These are phyloP conservation scores for Coffea canephora DNA, from an alignment of 257 asterid species.

Conservation along the genomic window DNA sequence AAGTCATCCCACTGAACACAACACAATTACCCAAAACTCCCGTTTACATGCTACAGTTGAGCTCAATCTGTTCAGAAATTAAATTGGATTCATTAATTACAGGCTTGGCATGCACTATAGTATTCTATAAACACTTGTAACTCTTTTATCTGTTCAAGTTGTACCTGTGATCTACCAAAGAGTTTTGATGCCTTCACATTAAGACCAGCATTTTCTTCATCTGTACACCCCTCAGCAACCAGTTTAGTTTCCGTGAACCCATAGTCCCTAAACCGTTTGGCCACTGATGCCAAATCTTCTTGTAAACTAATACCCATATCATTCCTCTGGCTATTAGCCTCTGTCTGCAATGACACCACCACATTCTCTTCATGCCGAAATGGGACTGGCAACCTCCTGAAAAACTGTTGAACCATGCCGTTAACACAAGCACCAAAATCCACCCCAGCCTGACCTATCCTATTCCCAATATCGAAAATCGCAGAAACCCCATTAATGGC, in stretches of 20 bases:
- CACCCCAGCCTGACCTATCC: constrained; percentile 85
- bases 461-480: constrained; percentile 86
- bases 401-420: constrained; percentile 75
- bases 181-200: constrained; percentile 62
- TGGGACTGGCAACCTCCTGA: constrained; percentile 69
- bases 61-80: neutral
- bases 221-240: constrained; percentile 42
- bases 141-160: neutral
- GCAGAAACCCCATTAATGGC: constrained; percentile 72
- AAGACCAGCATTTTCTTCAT: constrained; percentile 53
- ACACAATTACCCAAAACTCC: neutral
- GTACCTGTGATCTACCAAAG: constrained; percentile 81
- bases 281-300: constrained; percentile 84
- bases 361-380: constrained; percentile 61
- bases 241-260: constrained; percentile 52
- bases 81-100: neutral
- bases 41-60: neutral
- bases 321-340: constrained; percentile 35
- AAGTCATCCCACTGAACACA: neutral
- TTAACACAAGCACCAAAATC: constrained; percentile 74
- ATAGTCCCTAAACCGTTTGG: constrained; percentile 65
- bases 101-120: neutral
- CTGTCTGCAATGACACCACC: constrained; percentile 41
- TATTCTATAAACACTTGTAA: neutral
- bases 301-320: constrained; percentile 51